Base-by-base conservation (phyloP, 257 asterid genomes). In the Penstemon davidsonii region DNA sequence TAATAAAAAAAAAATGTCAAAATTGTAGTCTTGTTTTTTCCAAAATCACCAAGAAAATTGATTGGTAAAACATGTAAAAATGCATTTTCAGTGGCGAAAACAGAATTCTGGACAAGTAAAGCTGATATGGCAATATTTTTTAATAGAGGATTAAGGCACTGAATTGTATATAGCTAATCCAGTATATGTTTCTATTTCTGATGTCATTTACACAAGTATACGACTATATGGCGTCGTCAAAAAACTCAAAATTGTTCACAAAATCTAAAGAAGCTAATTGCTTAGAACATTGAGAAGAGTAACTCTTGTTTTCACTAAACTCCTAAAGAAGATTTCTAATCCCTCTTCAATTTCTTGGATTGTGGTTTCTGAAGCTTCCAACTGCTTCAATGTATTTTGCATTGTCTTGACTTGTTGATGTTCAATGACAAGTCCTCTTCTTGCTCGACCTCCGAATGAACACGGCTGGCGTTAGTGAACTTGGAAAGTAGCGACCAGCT, bases 201-300 rank as follows among this genome's bases (percentile, higher is more conserved):
- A n/a, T n/a, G n/a, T n/a, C n/a, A n/a, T 72, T 38, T 45, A 37
- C 53, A 55, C 1, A 55, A 46, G 5, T 39, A 33, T 51, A 50
- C 54, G 41, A 66, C 13, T n/a, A 4, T 51, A 45, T 62, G 13
- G 3, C 10, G 44, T 8, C 1, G 1, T 10, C n/a, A 13, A 52
- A 39, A 45, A 50, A 12, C 11, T 53, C 44, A 7, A 56, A 56
- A 8, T 7, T 0, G 33, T n/a, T n/a, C n/a, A n/a, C n/a, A n/a
- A n/a, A n/a, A n/a, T n/a, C n/a, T n/a, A n/a, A n/a, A n/a, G n/a
- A n/a, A 60, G 40, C 59, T 79, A 73, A 7, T 70, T 73, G 36
- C 66, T 75, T 59, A 73, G 74, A 55, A 51, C 55, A 59, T 64
- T 76, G 12, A 76, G 80, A 7, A 70, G 69, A 38, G 76, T 51